Percentiles rank a stretch among this genome's conserved stretches.
phyloP scores from a whole-genome alignment of 768 basidiomycete species.

The Chalciporus sphaerocephalus region DNA sequence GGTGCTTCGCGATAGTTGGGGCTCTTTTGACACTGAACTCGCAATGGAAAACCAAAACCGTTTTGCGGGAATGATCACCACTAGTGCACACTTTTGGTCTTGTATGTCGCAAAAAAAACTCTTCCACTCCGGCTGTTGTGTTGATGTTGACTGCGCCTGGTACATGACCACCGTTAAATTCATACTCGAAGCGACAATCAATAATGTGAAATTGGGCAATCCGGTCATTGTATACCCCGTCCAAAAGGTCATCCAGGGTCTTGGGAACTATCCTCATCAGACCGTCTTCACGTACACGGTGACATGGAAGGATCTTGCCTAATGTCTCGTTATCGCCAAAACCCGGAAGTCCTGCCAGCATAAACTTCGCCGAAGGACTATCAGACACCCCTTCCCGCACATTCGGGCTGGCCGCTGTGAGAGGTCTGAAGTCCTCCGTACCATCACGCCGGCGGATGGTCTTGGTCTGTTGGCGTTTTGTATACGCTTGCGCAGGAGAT shows the following conservation, averaged over 20 bases:
- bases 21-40: constrained; percentile 95
- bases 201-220: constrained; percentile 76
- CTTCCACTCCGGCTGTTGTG: constrained; percentile 72
- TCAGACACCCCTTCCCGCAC: constrained; percentile 43
- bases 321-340: constrained; percentile 91
- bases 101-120: constrained; percentile 62
- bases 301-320: constrained; percentile 93
- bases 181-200: constrained; percentile 98
- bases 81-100: constrained; percentile 69
- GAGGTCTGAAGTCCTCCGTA: constrained; percentile 72
- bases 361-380: constrained; percentile 54
- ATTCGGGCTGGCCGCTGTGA: constrained; percentile 62
- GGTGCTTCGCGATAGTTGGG: constrained; percentile 92
- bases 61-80: constrained; percentile 71
- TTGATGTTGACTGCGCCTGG: constrained; percentile 90
- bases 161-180: constrained; percentile 91
- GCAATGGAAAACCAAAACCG: constrained; percentile 92
- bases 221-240: constrained; percentile 62
- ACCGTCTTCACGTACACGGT: constrained; percentile 91
- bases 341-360: constrained; percentile 61
- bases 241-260: constrained; percentile 75
- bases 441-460: constrained; percentile 78
- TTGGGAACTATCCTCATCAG: constrained; percentile 80
- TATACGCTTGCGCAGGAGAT: constrained; percentile 78
- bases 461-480: constrained; percentile 70